Percentiles rank a stretch among this genome's conserved stretches.
phyloP scores from a whole-genome alignment of 768 basidiomycete genomes.

The Rubroboletus satanas region DNA sequence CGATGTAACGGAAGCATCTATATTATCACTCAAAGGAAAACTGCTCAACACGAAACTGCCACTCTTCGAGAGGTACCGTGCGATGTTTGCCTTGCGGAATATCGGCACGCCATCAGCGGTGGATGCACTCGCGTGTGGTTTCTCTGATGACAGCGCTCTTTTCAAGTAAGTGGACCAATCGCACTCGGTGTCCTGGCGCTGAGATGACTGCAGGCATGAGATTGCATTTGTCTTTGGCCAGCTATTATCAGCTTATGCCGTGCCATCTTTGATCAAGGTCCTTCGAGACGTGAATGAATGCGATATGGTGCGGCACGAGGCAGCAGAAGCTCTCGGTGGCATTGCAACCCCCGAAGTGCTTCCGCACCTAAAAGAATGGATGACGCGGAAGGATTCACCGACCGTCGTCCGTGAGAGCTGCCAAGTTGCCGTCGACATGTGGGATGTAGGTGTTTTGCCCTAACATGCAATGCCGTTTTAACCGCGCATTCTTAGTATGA shows the following conservation, averaged over 20 bases:
- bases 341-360: slow-evolving; percentile 93
- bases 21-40: slow-evolving; percentile 53
- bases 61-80: slow-evolving; percentile 91
- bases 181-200: not conserved
- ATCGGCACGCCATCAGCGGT: slow-evolving; percentile 84
- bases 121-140: slow-evolving; percentile 87
- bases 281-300: slow-evolving; percentile 71
- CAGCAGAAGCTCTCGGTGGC: slow-evolving; percentile 97
- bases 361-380: slow-evolving; percentile 82
- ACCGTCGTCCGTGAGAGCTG: slow-evolving; percentile 93
- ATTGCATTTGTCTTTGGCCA: slow-evolving; percentile 99
- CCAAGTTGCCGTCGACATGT: slow-evolving; percentile 95
- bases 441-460: slow-evolving; percentile 59
- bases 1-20: slow-evolving; percentile 44
- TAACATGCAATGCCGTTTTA: not conserved
- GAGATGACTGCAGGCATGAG: slow-evolving; percentile 67
- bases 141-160: slow-evolving; percentile 81
- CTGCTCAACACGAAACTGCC: slow-evolving; percentile 65
- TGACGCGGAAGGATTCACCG: slow-evolving; percentile 72
- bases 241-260: slow-evolving; percentile 81
- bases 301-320: slow-evolving; percentile 98
- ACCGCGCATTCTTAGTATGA: slow-evolving; percentile 51
- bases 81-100: slow-evolving; percentile 97
- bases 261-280: slow-evolving; percentile 78
- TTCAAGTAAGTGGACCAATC: slow-evolving; percentile 68